These are phyloP conservation scores for Rhodotorula sp. DNA, from an alignment of 1,284 basidiomycete species.

Conservation along the genomic window DNA sequence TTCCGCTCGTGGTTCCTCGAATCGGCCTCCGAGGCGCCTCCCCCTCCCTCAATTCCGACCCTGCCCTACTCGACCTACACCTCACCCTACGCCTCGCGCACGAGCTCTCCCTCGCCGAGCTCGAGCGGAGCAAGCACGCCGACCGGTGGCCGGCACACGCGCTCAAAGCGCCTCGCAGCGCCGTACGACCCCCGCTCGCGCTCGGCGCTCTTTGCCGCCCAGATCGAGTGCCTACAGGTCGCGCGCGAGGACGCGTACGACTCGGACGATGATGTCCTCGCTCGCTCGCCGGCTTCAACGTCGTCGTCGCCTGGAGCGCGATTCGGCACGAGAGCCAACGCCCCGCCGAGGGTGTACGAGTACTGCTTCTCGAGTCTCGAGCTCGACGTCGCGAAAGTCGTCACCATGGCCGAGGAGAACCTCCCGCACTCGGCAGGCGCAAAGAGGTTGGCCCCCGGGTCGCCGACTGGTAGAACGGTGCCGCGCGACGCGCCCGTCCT, in stretches of 20 bases:
- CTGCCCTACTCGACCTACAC: not conserved
- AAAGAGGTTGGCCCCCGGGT: not conserved
- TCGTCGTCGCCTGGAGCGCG: not conserved
- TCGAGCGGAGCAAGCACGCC: not conserved
- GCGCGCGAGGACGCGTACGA: not conserved
- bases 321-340: not conserved
- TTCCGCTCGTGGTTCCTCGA: slow-evolving; percentile 17
- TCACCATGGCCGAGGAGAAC: slow-evolving; percentile 23
- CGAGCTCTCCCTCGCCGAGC: not conserved
- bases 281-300: not conserved
- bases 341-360: slow-evolving; percentile 16
- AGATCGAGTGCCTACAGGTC: slow-evolving; percentile 23
- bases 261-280: not conserved
- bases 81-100: not conserved
- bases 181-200: not conserved
- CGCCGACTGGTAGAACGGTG: not conserved
- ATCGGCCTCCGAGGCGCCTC: not conserved
- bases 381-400: slow-evolving; percentile 30
- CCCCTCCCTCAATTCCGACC: not conserved
- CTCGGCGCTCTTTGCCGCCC: slow-evolving; percentile 16
- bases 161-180: slow-evolving; percentile 1
- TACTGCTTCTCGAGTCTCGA: slow-evolving; percentile 11
- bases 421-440: not conserved
- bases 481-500: no score
- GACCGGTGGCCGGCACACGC: not conserved